Evolutionary conservation across 2,329 filamentous ascomycete genomes (phyloP).

Genomic region (Epichloe glyceriae): DNA sequence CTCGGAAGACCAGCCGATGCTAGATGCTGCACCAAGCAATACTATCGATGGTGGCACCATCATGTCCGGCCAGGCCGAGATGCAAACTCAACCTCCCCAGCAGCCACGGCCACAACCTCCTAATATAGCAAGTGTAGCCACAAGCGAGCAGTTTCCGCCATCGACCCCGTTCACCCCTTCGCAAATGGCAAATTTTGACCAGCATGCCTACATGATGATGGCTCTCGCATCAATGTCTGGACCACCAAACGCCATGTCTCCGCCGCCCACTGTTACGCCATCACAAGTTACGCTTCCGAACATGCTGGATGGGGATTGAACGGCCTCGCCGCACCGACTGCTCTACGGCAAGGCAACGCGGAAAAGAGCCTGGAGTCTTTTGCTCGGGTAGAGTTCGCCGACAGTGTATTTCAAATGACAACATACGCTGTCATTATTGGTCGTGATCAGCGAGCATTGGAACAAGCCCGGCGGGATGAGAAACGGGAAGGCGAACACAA

Average conservation of each 20-base stretch:
- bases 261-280: conserved; percentile 31
- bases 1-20: conserved; percentile 9
- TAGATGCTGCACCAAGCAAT: conserved; percentile 7
- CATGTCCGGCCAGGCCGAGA: conserved; percentile 3
- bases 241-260: conserved; percentile 24
- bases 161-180: conserved; percentile 22
- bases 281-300: conserved; percentile 32
- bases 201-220: conserved; percentile 33
- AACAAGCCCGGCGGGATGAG: conserved; percentile 40
- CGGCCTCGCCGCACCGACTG: conserved; percentile 16
- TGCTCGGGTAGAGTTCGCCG: conserved; percentile 54
- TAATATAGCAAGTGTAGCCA: conserved; percentile 6
- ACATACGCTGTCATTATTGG: conserved; percentile 61
- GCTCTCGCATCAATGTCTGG: conserved; percentile 27
- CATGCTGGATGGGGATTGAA: conserved; percentile 19
- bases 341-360: conserved; percentile 21
- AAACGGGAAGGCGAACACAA: conserved; percentile 32
- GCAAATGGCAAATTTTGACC: conserved; percentile 20
- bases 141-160: conserved; percentile 16
- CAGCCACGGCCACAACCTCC: conserved; percentile 8
- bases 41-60: background rate
- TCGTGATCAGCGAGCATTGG: conserved; percentile 50
- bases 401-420: conserved; percentile 69
- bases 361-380: conserved; percentile 40
- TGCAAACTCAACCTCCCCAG: conserved; percentile 3